phyloP scores from a whole-genome alignment of 2,329 filamentous ascomycete species.

The Claviceps monticola region DNA sequence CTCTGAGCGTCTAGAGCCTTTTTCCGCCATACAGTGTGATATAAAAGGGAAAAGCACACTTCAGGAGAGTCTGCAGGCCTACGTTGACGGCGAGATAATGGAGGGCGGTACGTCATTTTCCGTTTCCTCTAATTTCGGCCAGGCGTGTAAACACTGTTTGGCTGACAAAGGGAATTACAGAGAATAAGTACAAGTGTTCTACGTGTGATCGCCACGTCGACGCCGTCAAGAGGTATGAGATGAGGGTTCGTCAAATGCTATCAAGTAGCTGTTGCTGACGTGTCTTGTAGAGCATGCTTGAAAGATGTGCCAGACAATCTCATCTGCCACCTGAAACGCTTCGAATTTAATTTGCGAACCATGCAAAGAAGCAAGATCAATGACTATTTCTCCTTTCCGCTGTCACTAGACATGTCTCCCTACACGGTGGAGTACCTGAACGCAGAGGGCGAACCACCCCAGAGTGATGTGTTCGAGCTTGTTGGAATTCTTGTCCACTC shows the following conservation, averaged over 20 bases:
- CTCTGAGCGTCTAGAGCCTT: constrained; percentile 78
- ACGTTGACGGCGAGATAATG: constrained; percentile 91
- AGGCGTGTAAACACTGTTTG: background rate
- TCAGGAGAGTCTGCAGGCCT: constrained; percentile 81
- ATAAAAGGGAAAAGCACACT: constrained; percentile 83
- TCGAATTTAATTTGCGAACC: constrained; percentile 66
- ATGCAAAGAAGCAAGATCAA: constrained; percentile 87
- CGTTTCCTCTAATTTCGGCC: background rate
- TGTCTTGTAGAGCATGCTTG: constrained; percentile 55
- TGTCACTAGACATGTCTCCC: constrained; percentile 68
- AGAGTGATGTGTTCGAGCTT: constrained; percentile 72
- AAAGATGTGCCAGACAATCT: constrained; percentile 88
- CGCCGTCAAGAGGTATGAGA: constrained; percentile 64
- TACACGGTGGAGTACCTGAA: constrained; percentile 83
- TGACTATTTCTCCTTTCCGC: constrained; percentile 81
- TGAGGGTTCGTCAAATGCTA: background rate
- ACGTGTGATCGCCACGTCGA: constrained; percentile 80
- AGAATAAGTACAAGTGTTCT: constrained; percentile 97
- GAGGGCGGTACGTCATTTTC: constrained; percentile 51
- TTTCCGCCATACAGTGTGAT: constrained; percentile 89
- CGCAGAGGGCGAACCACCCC: constrained; percentile 32
- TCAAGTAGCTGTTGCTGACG: constrained; percentile 5
- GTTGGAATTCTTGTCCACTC: constrained; percentile 92
- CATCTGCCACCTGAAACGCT: constrained; percentile 87
- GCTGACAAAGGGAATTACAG: constrained; percentile 25